Evolutionary conservation across 495 filamentous ascomycete genomes (phyloP), one percentile per base, ranked within the genome.

Genomic region (Penicillium simplicissimum): DNA sequence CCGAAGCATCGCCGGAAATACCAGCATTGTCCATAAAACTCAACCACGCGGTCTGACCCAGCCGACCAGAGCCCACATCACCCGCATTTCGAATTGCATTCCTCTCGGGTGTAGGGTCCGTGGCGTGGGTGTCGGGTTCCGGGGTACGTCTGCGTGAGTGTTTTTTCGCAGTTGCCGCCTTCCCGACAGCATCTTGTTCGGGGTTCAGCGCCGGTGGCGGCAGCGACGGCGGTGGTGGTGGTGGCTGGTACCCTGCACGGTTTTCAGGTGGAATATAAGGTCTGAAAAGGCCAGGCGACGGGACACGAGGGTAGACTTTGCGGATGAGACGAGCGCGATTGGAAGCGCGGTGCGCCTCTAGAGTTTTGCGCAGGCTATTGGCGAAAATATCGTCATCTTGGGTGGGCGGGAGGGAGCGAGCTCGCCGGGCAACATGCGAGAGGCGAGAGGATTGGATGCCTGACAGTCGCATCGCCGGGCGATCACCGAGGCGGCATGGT

Each of bases 281-380:
- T n/a, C 69, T 63, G 49, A 64, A 72, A 36, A 72, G 58, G 7
- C 62, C 65, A 7, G 64, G 31, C 3, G 66, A 51, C 21, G 53
- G 45, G 23, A 55, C 40, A 31, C 59, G 58, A 11, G 57, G 54
- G 35, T 58, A 59, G 35, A 63, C 45, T 59, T 76, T 79, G 38
- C 80, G 80, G 34, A 84, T 72, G 31, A 81, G 52, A 17, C 74
- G 64, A 25, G 73, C 71, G 54, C 78, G 74, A 63, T 86, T 86
- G 13, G 71, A 66, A 8, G 64, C 65, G 38, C 82, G 81, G 64
- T 85, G 83, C 21, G 81, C 81, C 57, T 82, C 77, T 45, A 85
- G 73, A 3, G 84, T 85, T 55, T 76, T 76, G 35, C 64, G 63
- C 36, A 79, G 75, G 45, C 69, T 78, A 47, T 75, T 70, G 49